Evolutionary conservation across 1,139 yeast species (phyloP).

Genomic region (Yamadazyma trypodendri): DNA sequence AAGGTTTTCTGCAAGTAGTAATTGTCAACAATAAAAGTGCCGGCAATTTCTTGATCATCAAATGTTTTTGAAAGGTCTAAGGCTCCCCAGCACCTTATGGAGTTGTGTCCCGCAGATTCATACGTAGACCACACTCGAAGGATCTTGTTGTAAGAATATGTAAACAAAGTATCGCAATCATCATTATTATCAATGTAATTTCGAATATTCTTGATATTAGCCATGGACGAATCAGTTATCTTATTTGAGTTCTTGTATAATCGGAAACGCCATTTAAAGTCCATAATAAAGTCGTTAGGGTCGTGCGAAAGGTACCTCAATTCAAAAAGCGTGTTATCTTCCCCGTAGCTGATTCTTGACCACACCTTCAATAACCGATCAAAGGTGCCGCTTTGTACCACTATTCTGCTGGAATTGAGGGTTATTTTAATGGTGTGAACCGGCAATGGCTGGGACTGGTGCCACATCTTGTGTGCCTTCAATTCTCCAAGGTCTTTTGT

Average conservation of each 20-base stretch:
- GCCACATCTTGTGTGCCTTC: conserved; percentile 49
- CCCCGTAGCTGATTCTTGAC: conserved; percentile 72
- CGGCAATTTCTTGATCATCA: conserved; percentile 24
- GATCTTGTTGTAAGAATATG: conserved; percentile 53
- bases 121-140: conserved; percentile 75
- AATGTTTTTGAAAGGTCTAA: conserved; percentile 40
- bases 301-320: conserved; percentile 68
- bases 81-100: conserved; percentile 60
- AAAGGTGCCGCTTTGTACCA: conserved; percentile 54
- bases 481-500: conserved; percentile 44
- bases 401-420: conserved; percentile 63
- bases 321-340: conserved; percentile 67
- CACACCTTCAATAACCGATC: conserved; percentile 76
- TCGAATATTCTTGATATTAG: conserved; percentile 39
- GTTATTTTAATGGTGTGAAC: conserved; percentile 56
- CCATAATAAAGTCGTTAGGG: conserved; percentile 44
- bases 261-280: conserved; percentile 51
- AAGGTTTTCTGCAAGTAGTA: conserved; percentile 32
- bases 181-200: conserved; percentile 32
- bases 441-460: conserved; percentile 53
- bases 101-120: conserved; percentile 57
- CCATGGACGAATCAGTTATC: conserved; percentile 31
- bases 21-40: conserved; percentile 56
- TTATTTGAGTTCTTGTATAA: conserved; percentile 10
- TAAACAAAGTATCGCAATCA: conserved; percentile 51